Percentiles rank a stretch among this genome's conserved stretches.
Evolutionary conservation across 2,329 filamentous ascomycete genomes (phyloP).

Genomic region (Zelopaecilomyces penicillatus): DNA sequence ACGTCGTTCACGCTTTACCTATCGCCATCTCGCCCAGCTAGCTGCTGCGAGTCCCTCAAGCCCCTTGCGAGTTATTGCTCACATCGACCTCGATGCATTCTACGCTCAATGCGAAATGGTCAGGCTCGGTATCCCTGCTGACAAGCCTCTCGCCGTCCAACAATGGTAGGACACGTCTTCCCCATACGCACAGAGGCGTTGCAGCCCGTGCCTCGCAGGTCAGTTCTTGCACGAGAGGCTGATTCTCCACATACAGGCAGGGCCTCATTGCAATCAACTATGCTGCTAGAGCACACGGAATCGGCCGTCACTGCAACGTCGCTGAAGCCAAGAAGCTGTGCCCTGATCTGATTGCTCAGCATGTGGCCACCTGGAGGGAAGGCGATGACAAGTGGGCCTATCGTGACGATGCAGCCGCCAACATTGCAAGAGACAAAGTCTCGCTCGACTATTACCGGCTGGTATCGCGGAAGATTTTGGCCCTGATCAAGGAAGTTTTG

Average conservation of each 20-base stretch:
- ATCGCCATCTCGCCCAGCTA: conserved; percentile 71
- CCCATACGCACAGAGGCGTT: not conserved
- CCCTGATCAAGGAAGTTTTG: conserved; percentile 65
- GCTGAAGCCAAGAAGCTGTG: conserved; percentile 80
- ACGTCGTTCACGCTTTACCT: conserved; percentile 67
- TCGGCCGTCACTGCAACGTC: conserved; percentile 70
- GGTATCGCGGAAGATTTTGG: conserved; percentile 74
- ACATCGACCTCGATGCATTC: conserved; percentile 95
- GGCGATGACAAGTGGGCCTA: conserved; percentile 91
- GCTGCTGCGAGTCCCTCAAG: conserved; percentile 61
- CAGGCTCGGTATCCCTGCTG: conserved; percentile 63
- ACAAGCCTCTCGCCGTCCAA: conserved; percentile 81
- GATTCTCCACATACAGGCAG: conserved; percentile 46
- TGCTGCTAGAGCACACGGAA: conserved; percentile 70
- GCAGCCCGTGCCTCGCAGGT: not conserved
- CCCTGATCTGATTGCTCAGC: conserved; percentile 74
- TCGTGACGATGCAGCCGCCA: conserved; percentile 66
- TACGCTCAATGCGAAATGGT: conserved; percentile 97
- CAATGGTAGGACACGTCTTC: conserved; percentile 57
- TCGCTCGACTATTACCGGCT: conserved; percentile 86
- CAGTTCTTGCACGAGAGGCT: not conserved
- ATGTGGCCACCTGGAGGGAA: conserved; percentile 91
- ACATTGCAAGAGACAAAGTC: conserved; percentile 85
- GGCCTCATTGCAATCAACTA: conserved; percentile 96
- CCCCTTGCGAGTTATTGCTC: conserved; percentile 78